Evolutionary conservation across 1,284 basidiomycete genomes (phyloP).

Genomic region (Peniophora sp.): DNA sequence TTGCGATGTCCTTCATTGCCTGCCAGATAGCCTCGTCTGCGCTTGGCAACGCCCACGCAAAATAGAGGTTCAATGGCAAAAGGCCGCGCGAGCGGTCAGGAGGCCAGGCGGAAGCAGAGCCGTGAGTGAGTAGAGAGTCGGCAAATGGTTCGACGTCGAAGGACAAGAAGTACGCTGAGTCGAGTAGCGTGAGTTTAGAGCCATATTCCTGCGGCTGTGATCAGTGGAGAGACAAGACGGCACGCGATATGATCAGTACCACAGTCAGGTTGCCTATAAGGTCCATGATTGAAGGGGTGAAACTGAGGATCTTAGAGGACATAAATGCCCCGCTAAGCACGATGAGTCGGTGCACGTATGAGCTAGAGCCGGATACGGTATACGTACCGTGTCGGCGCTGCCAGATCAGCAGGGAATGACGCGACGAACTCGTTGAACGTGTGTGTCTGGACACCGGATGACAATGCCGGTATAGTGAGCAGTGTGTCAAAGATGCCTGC

Average conservation of each 20-base stretch:
- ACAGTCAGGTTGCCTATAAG: conserved; percentile 1
- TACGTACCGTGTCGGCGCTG: conserved; percentile 1
- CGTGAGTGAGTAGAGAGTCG: conserved; percentile 4
- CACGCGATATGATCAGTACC: background rate
- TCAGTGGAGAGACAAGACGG: background rate
- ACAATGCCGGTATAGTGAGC: conserved; percentile 3
- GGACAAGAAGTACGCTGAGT: background rate
- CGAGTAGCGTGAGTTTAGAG: conserved; percentile 5
- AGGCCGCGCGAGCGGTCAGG: conserved; percentile 5
- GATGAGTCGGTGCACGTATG: background rate
- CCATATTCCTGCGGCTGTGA: background rate
- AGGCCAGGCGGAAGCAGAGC: conserved; percentile 8
- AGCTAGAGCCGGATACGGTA: background rate
- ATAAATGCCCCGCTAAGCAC: background rate
- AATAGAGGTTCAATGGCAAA: conserved; percentile 2
- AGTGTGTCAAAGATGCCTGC: conserved; percentile 10
- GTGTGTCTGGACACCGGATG: conserved; percentile 2
- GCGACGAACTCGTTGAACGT: conserved; percentile 5
- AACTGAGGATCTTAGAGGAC: background rate
- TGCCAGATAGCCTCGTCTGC: conserved; percentile 1
- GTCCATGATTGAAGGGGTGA: background rate
- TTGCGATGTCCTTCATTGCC: background rate
- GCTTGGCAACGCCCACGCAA: conserved; percentile 2
- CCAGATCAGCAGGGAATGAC: background rate
- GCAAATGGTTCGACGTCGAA: conserved; percentile 10